Conservation (phyloP, 1,284 basidiomycete species). For the Pulchroboletus neoregius region DNA sequence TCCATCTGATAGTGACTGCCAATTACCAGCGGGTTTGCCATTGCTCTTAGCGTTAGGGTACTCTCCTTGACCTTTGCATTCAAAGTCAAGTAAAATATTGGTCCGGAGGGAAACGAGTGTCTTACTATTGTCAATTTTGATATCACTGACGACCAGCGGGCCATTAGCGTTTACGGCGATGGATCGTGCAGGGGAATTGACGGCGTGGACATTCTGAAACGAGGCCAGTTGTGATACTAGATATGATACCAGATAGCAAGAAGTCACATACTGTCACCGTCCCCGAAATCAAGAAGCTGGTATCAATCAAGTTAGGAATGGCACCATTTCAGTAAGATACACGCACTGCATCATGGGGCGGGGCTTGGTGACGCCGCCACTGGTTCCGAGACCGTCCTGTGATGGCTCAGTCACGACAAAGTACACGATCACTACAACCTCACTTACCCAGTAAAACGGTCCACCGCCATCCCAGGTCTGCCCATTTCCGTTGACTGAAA, state of each 20-base stretch:
- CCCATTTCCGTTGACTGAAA: conserved; percentile 45
- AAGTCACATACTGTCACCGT: conserved; percentile 19
- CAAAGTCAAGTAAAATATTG: background rate
- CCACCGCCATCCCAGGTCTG: conserved; percentile 44
- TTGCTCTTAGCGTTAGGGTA: conserved; percentile 21
- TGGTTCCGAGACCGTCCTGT: conserved; percentile 44
- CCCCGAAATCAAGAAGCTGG: conserved; percentile 27
- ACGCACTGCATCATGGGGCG: conserved; percentile 48
- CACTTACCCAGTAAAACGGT: conserved; percentile 41
- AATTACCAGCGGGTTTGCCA: conserved; percentile 24
- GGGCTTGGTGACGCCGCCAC: conserved; percentile 40
- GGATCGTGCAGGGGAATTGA: conserved; percentile 44
- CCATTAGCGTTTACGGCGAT: conserved; percentile 34
- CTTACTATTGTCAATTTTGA: conserved; percentile 44
- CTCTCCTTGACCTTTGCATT: conserved; percentile 37
- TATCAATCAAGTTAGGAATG: background rate
- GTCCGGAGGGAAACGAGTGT: background rate
- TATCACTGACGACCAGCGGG: conserved; percentile 35
- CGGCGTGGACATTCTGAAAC: conserved; percentile 37
- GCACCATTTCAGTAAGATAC: background rate
- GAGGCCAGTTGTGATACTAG: background rate
- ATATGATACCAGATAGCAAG: background rate
- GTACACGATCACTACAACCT: background rate
- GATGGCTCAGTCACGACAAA: background rate
- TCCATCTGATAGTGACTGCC: too few relatives aligned